These are phyloP conservation scores for Madurella mycetomatis DNA, from an alignment of 2,329 filamentous ascomycete genomes.

Conservation along the genomic window DNA sequence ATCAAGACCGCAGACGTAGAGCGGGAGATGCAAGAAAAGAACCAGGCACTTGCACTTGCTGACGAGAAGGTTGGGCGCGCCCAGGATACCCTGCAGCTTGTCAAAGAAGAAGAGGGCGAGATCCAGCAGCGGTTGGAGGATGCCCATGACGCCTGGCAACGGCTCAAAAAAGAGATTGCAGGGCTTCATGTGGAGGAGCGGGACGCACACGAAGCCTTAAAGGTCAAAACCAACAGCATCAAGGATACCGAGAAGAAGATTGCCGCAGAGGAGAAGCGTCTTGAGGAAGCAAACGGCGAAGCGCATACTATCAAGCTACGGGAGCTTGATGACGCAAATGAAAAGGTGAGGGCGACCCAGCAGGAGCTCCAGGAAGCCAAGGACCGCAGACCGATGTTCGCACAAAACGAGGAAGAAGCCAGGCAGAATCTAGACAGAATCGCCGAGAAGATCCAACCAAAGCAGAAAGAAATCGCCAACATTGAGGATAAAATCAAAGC, in stretches of 20 bases:
- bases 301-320: slow-evolving; percentile 58
- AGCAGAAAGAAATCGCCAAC: slow-evolving; percentile 50
- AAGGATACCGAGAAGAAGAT: slow-evolving; percentile 46
- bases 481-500: slow-evolving; percentile 47
- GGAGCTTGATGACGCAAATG: slow-evolving; percentile 56
- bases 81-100: slow-evolving; percentile 32
- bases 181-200: slow-evolving; percentile 61
- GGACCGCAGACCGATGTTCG: slow-evolving; percentile 32
- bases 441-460: slow-evolving; percentile 35
- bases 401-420: slow-evolving; percentile 31
- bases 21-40: slow-evolving; percentile 38
- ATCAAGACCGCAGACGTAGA: slow-evolving; percentile 42
- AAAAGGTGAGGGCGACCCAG: slow-evolving; percentile 42
- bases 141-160: slow-evolving; percentile 40
- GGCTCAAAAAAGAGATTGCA: slow-evolving; percentile 50
- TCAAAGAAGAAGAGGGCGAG: slow-evolving; percentile 42
- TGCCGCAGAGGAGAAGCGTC: slow-evolving; percentile 52
- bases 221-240: slow-evolving; percentile 45
- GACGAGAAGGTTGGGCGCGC: slow-evolving; percentile 43
- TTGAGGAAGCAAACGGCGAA: slow-evolving; percentile 66
- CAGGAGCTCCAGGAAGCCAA: slow-evolving; percentile 30
- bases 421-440: slow-evolving; percentile 31
- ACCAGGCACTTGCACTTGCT: slow-evolving; percentile 44
- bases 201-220: slow-evolving; percentile 56
- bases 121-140: slow-evolving; percentile 44